A percentile compares a stretch with the other conserved stretches of the same genome.
phyloP scores from a whole-genome alignment of 148 eudicot species.

The Diospyros lotus region DNA sequence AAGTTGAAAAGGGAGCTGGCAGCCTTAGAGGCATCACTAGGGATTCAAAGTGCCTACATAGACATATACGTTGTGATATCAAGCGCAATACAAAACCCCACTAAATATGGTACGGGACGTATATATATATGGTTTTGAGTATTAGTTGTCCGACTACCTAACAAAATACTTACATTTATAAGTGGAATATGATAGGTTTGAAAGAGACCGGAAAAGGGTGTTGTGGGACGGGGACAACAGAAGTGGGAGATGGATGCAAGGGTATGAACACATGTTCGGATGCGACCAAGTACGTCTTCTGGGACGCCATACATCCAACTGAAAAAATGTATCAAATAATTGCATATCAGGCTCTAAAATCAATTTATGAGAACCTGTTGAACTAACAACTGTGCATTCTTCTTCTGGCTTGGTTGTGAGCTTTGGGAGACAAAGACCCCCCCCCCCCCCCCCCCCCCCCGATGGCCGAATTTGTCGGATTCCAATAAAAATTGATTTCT shows the following conservation, averaged over 20 bases:
- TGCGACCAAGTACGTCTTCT: slow-evolving; percentile 36
- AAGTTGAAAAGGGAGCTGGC: slow-evolving; percentile 21
- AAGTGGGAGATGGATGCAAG: slow-evolving; percentile 35
- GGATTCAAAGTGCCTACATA: slow-evolving; percentile 17
- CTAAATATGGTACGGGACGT: slow-evolving; percentile 30
- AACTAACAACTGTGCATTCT: too few relatives aligned
- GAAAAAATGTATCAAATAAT: slow-evolving; percentile 37
- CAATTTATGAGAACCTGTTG: background rate
- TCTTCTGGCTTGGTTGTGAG: too few relatives aligned
- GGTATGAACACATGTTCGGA: slow-evolving; percentile 36
- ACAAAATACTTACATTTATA: too few relatives aligned
- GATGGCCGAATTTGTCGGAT: too few relatives aligned
- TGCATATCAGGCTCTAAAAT: slow-evolving; percentile 29
- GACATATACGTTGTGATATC: slow-evolving; percentile 34
- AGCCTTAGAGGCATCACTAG: slow-evolving; percentile 8
- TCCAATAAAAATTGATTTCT: too few relatives aligned
- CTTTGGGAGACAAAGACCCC: too few relatives aligned
- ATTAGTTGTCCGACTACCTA: too few relatives aligned
- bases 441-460: too few relatives aligned
- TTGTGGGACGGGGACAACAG: slow-evolving; percentile 44
- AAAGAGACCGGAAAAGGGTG: slow-evolving; percentile 42
- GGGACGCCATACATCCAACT: slow-evolving; percentile 59
- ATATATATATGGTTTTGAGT: too few relatives aligned
- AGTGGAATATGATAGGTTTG: slow-evolving; percentile 28
- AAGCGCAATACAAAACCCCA: slow-evolving; percentile 33